Evolutionary conservation across 2,329 filamentous ascomycete species (phyloP).

Genomic region (Dactylellina leptospora): DNA sequence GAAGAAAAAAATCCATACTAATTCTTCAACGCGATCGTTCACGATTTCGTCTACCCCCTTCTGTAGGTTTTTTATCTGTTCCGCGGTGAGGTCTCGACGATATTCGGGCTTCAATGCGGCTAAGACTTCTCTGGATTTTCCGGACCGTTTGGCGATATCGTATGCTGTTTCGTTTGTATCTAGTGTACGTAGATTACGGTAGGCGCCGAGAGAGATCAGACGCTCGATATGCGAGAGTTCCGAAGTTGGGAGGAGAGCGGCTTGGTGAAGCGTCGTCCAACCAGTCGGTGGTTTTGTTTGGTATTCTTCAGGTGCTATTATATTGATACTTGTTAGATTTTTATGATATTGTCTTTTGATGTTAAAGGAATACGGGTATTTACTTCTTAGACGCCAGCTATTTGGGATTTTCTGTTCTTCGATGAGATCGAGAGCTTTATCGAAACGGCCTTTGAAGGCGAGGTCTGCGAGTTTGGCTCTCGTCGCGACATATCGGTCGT

Average conservation of each 20-base stretch:
- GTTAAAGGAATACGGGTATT: background rate
- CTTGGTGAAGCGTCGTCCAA: constrained; percentile 47
- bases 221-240: constrained; percentile 34
- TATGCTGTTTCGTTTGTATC: constrained; percentile 43
- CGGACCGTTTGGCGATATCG: constrained; percentile 28
- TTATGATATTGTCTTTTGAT: background rate
- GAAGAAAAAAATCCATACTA: constrained; percentile 7
- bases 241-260: constrained; percentile 7
- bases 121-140: constrained; percentile 22
- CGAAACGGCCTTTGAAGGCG: constrained; percentile 31
- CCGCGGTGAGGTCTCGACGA: background rate
- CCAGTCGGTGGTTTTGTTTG: constrained; percentile 25
- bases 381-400: constrained; percentile 41
- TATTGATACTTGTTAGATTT: background rate
- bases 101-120: constrained; percentile 29
- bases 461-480: constrained; percentile 29
- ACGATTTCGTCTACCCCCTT: constrained; percentile 34
- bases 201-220: constrained; percentile 34
- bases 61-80: constrained; percentile 30
- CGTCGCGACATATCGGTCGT: background rate
- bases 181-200: constrained; percentile 18
- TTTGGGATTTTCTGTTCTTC: constrained; percentile 14
- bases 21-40: constrained; percentile 9
- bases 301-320: constrained; percentile 15
- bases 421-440: constrained; percentile 32